A percentile compares a stretch with the other conserved stretches of the same genome.
phyloP scores from a whole-genome alignment of 108 stramenopile genomes.

The Cyclostephanos invisitatus region DNA sequence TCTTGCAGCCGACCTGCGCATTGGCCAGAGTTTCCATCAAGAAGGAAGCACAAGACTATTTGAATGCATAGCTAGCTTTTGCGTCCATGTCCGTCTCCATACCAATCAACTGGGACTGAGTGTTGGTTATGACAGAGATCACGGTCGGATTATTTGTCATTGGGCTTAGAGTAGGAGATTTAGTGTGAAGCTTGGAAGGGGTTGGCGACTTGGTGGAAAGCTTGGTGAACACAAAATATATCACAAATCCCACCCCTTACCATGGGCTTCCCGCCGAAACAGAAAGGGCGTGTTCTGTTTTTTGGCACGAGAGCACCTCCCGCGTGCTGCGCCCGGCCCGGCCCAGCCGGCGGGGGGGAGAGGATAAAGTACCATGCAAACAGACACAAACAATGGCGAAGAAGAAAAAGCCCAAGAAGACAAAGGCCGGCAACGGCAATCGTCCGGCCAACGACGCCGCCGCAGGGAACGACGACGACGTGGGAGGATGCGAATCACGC shows the following conservation, averaged over 20 bases:
- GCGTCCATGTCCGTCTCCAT: constrained; percentile 24
- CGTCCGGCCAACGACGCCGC: background rate
- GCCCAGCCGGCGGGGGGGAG: too few species aligned
- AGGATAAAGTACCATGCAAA: too few species aligned
- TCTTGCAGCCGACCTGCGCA: constrained; percentile 14
- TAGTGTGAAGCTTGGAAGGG: background rate
- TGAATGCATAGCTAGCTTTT: constrained; percentile 10
- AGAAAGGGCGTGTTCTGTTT: too few species aligned
- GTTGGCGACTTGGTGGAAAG: too few species aligned
- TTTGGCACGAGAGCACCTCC: too few species aligned
- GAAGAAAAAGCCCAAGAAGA: constrained; percentile 30
- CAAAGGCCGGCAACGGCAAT: constrained; percentile 27
- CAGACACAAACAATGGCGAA: constrained; percentile 22
- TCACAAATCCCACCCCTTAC: too few species aligned
- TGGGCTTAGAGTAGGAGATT: constrained; percentile 10
- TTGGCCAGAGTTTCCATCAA: constrained; percentile 4
- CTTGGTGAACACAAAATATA: too few species aligned
- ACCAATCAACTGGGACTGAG: constrained; percentile 12
- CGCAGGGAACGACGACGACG: background rate
- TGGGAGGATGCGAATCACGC: too few species aligned
- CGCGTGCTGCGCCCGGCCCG: too few species aligned
- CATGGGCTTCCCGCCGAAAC: too few species aligned
- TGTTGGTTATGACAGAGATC: constrained; percentile 10
- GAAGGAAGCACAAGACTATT: constrained; percentile 23
- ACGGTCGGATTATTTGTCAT: background rate